These are phyloP conservation scores for Cephaloascus albidus DNA, from an alignment of 805 yeast species.

Conservation along the genomic window DNA sequence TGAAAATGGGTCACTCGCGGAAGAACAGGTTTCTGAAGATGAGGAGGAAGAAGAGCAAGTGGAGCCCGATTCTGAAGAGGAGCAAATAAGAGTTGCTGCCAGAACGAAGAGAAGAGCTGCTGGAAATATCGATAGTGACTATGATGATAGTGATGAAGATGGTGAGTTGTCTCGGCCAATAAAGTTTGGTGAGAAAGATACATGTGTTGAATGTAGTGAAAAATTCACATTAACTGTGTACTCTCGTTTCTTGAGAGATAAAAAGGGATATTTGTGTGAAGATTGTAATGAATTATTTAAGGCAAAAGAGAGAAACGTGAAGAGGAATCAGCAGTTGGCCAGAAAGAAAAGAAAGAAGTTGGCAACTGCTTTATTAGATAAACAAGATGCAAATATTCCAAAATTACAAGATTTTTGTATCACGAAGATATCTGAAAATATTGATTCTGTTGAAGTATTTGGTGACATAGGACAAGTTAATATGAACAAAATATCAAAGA, in stretches of 20 bases:
- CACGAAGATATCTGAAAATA: slow-evolving; percentile 50
- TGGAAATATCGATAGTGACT: slow-evolving; percentile 14
- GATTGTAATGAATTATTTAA: slow-evolving; percentile 39
- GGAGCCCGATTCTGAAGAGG: slow-evolving; percentile 9
- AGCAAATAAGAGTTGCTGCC: slow-evolving; percentile 25
- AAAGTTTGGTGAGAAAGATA: slow-evolving; percentile 42
- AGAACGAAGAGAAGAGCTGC: slow-evolving; percentile 31
- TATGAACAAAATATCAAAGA: slow-evolving; percentile 61
- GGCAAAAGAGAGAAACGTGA: slow-evolving; percentile 32
- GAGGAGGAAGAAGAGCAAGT: slow-evolving; percentile 3
- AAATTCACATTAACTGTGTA: slow-evolving; percentile 58
- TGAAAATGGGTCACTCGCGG: not conserved
- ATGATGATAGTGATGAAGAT: slow-evolving; percentile 25
- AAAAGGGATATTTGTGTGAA: slow-evolving; percentile 60
- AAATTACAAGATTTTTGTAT: slow-evolving; percentile 81
- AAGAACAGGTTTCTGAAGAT: not conserved
- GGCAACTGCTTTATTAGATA: slow-evolving; percentile 79
- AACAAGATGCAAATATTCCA: slow-evolving; percentile 52
- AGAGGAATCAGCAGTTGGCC: slow-evolving; percentile 49
- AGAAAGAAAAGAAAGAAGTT: slow-evolving; percentile 67
- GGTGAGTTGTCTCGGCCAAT: slow-evolving; percentile 11
- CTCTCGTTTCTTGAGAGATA: slow-evolving; percentile 40
- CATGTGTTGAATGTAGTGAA: slow-evolving; percentile 55
- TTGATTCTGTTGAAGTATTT: slow-evolving; percentile 66
- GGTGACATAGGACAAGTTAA: slow-evolving; percentile 82